phyloP scores from a whole-genome alignment of 2,329 filamentous ascomycete genomes.

The Elsinoe australis region DNA sequence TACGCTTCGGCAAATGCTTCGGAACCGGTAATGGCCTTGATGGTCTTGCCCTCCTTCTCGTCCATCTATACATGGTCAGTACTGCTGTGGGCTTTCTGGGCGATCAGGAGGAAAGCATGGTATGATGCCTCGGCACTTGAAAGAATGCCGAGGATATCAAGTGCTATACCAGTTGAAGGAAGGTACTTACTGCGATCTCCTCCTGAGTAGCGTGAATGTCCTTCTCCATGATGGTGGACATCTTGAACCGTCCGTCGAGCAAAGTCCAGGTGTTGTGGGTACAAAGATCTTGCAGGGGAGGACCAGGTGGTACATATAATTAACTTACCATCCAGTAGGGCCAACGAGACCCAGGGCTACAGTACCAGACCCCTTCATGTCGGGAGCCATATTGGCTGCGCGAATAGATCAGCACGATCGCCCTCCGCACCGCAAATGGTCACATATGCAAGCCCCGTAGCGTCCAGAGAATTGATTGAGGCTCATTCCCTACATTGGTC shows the following conservation, averaged over 20 bases:
- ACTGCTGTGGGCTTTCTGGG: background rate
- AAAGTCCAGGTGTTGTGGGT: background rate
- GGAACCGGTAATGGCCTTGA: constrained; percentile 45
- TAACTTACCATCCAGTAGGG: constrained; percentile 7
- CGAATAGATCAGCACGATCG: constrained; percentile 5
- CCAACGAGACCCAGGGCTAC: background rate
- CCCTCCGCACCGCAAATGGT: constrained; percentile 13
- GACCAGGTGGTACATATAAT: constrained; percentile 9
- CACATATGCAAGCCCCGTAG: constrained; percentile 9
- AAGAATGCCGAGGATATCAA: background rate
- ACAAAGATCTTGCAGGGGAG: background rate
- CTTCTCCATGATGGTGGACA: constrained; percentile 9
- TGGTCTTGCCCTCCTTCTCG: constrained; percentile 18
- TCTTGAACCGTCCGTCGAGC: background rate
- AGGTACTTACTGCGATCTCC: constrained; percentile 8
- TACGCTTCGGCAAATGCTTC: constrained; percentile 50
- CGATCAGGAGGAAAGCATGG: too few species aligned
- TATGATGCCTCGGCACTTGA: constrained; percentile 12
- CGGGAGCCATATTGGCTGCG: background rate
- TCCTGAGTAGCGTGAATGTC: constrained; percentile 12
- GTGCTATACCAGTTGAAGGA: too few species aligned
- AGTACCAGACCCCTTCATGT: constrained; percentile 1
- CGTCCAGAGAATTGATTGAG: constrained; percentile 1
- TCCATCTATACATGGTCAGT: constrained; percentile 6
- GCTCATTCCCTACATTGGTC: background rate